A percentile compares a stretch with the other conserved stretches of the same genome.
phyloP scores from a whole-genome alignment of 2,329 filamentous ascomycete genomes.

The Westerdykella aurantiaca region DNA sequence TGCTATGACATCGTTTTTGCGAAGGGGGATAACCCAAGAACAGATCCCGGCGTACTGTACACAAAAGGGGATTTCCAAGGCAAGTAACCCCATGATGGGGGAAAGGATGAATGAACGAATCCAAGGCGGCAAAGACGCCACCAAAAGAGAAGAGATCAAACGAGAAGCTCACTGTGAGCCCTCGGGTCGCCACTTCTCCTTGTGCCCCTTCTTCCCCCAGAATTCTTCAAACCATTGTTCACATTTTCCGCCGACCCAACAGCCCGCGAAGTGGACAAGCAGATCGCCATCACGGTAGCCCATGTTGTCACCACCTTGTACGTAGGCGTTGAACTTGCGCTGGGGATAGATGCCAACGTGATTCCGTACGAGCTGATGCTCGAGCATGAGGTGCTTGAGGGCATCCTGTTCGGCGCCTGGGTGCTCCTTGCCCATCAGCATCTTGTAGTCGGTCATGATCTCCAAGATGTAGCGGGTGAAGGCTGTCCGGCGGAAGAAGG shows the following conservation, averaged over 20 bases:
- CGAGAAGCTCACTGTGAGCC: too few species aligned
- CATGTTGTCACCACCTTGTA: conserved; percentile 32
- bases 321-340: conserved; percentile 37
- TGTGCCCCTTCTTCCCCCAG: conserved; percentile 27
- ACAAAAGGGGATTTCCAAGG: too few species aligned
- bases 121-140: too few species aligned
- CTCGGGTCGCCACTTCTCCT: conserved; percentile 17
- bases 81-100: too few species aligned
- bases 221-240: conserved; percentile 33
- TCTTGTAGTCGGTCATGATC: conserved; percentile 36
- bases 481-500: conserved; percentile 35
- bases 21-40: too few species aligned
- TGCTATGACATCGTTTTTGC: too few species aligned
- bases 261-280: conserved; percentile 39
- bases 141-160: too few species aligned
- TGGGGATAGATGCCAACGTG: conserved; percentile 35
- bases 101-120: too few species aligned
- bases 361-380: conserved; percentile 34
- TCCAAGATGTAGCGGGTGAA: conserved; percentile 37
- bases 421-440: conserved; percentile 33
- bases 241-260: conserved; percentile 36
- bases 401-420: conserved; percentile 34
- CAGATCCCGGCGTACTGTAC: too few species aligned
- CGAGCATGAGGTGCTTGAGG: conserved; percentile 30
- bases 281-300: conserved; percentile 37